A percentile compares a stretch with the other conserved stretches of the same genome.
Evolutionary conservation across 352 stramenopile genomes (phyloP).

Genomic region (Globisporangium paroecandrum): DNA sequence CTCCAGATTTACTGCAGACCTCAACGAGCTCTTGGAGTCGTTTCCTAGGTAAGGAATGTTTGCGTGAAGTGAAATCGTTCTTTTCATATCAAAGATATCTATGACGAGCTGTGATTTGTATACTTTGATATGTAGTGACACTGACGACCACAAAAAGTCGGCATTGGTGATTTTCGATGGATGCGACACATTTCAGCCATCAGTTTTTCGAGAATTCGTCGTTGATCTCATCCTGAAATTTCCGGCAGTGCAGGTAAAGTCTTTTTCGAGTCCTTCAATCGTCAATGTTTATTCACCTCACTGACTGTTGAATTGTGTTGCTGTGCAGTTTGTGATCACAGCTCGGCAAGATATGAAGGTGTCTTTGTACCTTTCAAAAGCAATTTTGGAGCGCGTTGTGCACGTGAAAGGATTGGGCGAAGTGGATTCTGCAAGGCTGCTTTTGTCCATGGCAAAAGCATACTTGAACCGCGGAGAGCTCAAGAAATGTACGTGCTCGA

Average conservation of each 20-base stretch:
- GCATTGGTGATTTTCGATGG: constrained; percentile 56
- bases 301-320: neutral
- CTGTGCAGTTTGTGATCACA: constrained; percentile 33
- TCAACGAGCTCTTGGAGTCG: constrained; percentile 29
- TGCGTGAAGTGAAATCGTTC: neutral
- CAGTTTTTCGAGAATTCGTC: constrained; percentile 41
- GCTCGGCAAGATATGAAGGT: constrained; percentile 29
- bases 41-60: constrained; percentile 30
- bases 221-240: constrained; percentile 35
- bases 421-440: constrained; percentile 39
- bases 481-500: constrained; percentile 31
- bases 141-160: constrained; percentile 18
- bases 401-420: constrained; percentile 36
- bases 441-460: constrained; percentile 40
- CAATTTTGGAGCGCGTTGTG: constrained; percentile 24
- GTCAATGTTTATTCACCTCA: neutral
- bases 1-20: constrained; percentile 22
- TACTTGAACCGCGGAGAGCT: constrained; percentile 38
- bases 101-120: neutral
- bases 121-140: constrained; percentile 3
- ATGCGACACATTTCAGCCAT: constrained; percentile 45
- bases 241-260: constrained; percentile 41
- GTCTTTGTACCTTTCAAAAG: constrained; percentile 11
- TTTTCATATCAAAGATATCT: neutral
- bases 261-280: neutral